These are phyloP conservation scores for Steccherinum ochraceum DNA, from an alignment of 768 basidiomycete genomes.

Conservation along the genomic window DNA sequence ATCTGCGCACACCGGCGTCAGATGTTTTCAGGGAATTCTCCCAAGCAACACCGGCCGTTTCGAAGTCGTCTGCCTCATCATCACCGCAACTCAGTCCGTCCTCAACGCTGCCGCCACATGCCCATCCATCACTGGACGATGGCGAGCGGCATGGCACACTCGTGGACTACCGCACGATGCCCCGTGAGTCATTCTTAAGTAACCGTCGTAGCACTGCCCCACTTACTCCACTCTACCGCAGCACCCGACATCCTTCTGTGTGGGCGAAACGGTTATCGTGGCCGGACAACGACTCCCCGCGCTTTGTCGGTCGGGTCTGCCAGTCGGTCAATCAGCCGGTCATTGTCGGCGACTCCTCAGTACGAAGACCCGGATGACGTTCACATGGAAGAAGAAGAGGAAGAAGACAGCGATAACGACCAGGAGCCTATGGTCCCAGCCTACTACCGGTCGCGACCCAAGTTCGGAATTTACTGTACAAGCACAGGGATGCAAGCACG, in stretches of 20 bases:
- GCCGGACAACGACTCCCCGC: background rate
- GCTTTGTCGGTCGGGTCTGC: background rate
- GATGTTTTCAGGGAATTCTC: conserved; percentile 12
- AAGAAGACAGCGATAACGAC: background rate
- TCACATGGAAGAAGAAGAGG: background rate
- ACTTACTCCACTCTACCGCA: background rate
- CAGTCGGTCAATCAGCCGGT: background rate
- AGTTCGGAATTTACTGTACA: background rate
- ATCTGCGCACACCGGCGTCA: conserved; percentile 23
- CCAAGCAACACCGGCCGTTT: background rate
- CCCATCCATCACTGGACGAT: background rate
- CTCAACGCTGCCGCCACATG: background rate
- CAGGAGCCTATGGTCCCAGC: background rate
- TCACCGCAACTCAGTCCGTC: background rate
- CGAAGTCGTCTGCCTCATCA: background rate
- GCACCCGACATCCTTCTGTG: background rate
- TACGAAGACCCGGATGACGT: background rate
- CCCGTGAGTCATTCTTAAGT: background rate
- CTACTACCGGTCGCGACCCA: background rate
- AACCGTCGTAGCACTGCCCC: background rate
- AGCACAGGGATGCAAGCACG: background rate
- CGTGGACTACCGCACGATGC: background rate
- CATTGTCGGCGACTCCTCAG: background rate
- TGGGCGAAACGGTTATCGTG: background rate
- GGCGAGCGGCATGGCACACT: background rate